A percentile compares a stretch with the other conserved stretches of the same genome.
Evolutionary conservation across 1,284 basidiomycete genomes (phyloP).

Genomic region (Rhodofomes roseus): DNA sequence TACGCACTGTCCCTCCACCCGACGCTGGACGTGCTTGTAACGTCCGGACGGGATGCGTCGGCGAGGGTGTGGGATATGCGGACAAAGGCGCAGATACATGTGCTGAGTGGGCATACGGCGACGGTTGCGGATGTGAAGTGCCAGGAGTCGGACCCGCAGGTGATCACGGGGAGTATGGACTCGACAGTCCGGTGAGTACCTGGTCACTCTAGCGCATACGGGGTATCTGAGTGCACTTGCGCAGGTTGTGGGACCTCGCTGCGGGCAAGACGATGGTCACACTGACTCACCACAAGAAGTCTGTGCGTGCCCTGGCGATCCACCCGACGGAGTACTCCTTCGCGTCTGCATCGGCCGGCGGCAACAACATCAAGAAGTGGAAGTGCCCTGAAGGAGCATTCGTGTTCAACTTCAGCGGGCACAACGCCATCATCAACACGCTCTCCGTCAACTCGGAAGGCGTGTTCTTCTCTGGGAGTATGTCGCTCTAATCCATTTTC

Average conservation of each 20-base stretch:
- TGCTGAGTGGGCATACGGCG: constrained; percentile 88
- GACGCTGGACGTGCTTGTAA: constrained; percentile 93
- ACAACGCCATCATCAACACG: constrained; percentile 98
- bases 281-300: constrained; percentile 98
- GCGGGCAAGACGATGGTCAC: constrained; percentile 96
- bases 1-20: constrained; percentile 91
- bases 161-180: constrained; percentile 98
- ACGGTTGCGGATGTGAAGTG: constrained; percentile 94
- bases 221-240: neutral
- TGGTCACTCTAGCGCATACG: neutral
- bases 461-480: constrained; percentile 94
- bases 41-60: constrained; percentile 91
- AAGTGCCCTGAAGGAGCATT: constrained; percentile 95
- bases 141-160: constrained; percentile 95
- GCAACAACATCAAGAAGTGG: constrained; percentile 99
- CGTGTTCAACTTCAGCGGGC: constrained; percentile 93
- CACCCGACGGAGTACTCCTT: constrained; percentile 97
- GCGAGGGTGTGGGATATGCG: constrained; percentile 99
- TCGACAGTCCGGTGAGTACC: constrained; percentile 78
- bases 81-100: constrained; percentile 93
- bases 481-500: constrained; percentile 37
- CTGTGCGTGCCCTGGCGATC: constrained; percentile 88
- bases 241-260: constrained; percentile 95
- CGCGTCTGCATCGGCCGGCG: constrained; percentile 90
- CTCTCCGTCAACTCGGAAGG: constrained; percentile 92